phyloP scores from a whole-genome alignment of 2,329 filamentous ascomycete species.

The Fusarium ramigenum region DNA sequence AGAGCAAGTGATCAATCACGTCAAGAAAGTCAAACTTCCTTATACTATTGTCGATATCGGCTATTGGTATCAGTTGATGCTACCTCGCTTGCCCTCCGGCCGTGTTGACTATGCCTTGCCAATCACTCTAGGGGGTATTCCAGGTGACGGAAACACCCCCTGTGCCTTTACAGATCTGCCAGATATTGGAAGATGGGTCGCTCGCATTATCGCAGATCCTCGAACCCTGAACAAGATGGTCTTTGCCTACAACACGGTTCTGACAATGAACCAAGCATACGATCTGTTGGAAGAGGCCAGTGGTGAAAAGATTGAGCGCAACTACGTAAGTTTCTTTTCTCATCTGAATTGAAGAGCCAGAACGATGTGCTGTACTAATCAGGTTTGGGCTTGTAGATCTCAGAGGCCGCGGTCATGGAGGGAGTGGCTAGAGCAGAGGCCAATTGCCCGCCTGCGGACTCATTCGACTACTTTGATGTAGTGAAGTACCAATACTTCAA shows the following conservation, averaged over 20 bases:
- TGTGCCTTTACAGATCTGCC: slow-evolving; percentile 57
- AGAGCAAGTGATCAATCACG: not conserved
- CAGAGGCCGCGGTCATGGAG: not conserved
- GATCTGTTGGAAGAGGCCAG: slow-evolving; percentile 56
- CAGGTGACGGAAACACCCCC: slow-evolving; percentile 55
- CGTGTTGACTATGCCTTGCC: slow-evolving; percentile 39
- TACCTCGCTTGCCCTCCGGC: slow-evolving; percentile 42
- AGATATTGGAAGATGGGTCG: slow-evolving; percentile 63
- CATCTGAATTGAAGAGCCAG: not conserved
- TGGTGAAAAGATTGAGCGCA: slow-evolving; percentile 54
- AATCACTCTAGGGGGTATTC: slow-evolving; percentile 44
- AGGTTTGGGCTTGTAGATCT: not conserved
- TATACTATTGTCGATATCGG: slow-evolving; percentile 61
- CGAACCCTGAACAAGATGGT: slow-evolving; percentile 63
- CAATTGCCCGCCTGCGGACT: not conserved
- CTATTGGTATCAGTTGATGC: slow-evolving; percentile 64
- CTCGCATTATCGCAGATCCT: slow-evolving; percentile 59
- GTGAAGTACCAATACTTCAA: not conserved
- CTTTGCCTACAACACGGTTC: slow-evolving; percentile 57
- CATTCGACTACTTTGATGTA: not conserved
- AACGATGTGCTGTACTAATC: not conserved
- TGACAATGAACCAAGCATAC: slow-evolving; percentile 57
- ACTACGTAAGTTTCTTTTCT: not conserved
- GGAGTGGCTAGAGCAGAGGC: slow-evolving; percentile 10
- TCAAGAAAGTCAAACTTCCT: not conserved